Evolutionary conservation across 2,329 filamentous ascomycete species (phyloP), one percentile per base, ranked within the genome.

Genomic region (Mariannaea elegans): DNA sequence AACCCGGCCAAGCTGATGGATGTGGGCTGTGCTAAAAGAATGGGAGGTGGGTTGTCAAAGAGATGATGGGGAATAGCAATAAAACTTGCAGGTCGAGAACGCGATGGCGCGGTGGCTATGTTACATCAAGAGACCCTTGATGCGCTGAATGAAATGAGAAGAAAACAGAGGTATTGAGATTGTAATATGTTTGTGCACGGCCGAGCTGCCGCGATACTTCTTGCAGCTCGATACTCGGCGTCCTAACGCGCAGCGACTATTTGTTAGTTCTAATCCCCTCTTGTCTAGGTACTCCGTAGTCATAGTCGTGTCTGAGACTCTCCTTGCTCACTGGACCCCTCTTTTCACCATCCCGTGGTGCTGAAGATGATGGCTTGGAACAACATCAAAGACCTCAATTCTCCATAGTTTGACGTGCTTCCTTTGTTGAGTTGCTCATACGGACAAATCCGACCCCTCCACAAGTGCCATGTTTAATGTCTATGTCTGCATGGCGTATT

Each of bases 1-100:
- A 64, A 61, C 66, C 68, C 59, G 62, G 68, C 50, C 61, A 46
- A 71, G 68, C 68, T 70, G 68, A 70, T 56, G 46, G 18, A 27
- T 51, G 65, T 65, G 65, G 56, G 65, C 67, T 70, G 64, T 70
- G 65, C 53, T 62, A 19, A 2, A 12, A 8, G 31, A 41, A 42
- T 18, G 34, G 12, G 48, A 41, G 42, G 52, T n/a, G n/a, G 41
- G 31, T 29, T 54, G 12, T 19, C 27, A 23, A n/a, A 9, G 27
- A 7, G 16, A 41, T 13, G 24, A n/a, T n/a, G 38, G 21, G 12
- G 27, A 36, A 36, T 36, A 23, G 19, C 41, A 29, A 19, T 18
- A 18, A 18, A 18, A 6, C 12, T 8, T 9, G 7, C 7, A 31
- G 24, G 49, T 44, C 38, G 24, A 44, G 24, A 44, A 44, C 24